These are phyloP conservation scores for Medicago arabica DNA, from an alignment of 306 rosid species.

Conservation along the genomic window DNA sequence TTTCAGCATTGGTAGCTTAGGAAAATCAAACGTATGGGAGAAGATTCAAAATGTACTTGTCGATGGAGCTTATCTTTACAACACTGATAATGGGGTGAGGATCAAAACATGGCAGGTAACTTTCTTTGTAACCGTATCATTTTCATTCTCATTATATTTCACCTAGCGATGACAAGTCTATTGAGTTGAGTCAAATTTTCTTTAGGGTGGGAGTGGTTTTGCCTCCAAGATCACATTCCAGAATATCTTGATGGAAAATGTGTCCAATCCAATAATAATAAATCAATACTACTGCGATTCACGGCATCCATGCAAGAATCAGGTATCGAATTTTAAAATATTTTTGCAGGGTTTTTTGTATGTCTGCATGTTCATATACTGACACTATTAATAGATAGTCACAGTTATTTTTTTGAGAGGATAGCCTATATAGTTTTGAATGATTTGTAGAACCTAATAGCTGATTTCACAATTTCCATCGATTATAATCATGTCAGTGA, in stretches of 20 bases:
- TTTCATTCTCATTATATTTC: conserved; percentile 8
- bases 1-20: conserved; percentile 96
- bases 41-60: conserved; percentile 65
- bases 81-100: conserved; percentile 83
- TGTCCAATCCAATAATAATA: conserved; percentile 81
- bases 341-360: conserved; percentile 12
- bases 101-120: conserved; percentile 98
- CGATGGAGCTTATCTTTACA: conserved; percentile 65
- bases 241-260: conserved; percentile 80
- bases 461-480: too few species aligned
- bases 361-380: not conserved
- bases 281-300: conserved; percentile 96
- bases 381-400: not conserved
- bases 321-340: conserved; percentile 52
- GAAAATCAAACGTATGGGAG: conserved; percentile 70
- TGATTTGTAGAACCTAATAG: too few species aligned
- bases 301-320: conserved; percentile 60
- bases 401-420: not conserved
- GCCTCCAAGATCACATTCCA: conserved; percentile 69
- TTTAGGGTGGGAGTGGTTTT: conserved; percentile 82
- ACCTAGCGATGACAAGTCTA: not conserved
- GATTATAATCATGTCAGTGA: too few species aligned
- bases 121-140: conserved; percentile 4
- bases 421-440: not conserved
- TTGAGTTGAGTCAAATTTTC: conserved; percentile 30